Evolutionary conservation across 2,329 filamentous ascomycete species (phyloP).

Genomic region (Aspergillus novoparasiticus): DNA sequence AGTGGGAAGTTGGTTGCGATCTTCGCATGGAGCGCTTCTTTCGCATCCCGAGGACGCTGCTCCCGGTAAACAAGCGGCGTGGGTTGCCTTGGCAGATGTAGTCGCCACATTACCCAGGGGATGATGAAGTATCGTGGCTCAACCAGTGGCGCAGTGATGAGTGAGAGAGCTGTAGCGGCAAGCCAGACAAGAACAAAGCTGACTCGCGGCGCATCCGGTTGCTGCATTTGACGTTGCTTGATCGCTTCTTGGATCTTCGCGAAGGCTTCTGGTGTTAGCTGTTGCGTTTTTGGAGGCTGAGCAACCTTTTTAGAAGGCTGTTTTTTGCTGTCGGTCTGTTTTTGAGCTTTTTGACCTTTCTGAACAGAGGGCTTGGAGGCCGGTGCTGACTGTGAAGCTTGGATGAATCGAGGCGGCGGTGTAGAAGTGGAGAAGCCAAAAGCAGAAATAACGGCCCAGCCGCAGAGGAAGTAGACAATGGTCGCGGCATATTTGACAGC

Average conservation of each 20-base stretch:
- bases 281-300: slow-evolving; percentile 17
- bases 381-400: slow-evolving; percentile 16
- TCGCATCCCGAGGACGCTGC: slow-evolving; percentile 24
- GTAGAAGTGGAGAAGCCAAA: slow-evolving; percentile 52
- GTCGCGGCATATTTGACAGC: slow-evolving; percentile 68
- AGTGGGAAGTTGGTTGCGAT: slow-evolving; percentile 32
- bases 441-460: slow-evolving; percentile 67
- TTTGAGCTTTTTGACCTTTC: slow-evolving; percentile 17
- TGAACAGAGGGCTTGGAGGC: slow-evolving; percentile 17
- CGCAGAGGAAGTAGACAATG: slow-evolving; percentile 70
- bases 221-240: slow-evolving; percentile 31
- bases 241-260: slow-evolving; percentile 34
- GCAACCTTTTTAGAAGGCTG: slow-evolving; percentile 22
- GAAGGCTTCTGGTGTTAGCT: slow-evolving; percentile 30
- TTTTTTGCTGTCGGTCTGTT: slow-evolving; percentile 27
- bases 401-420: slow-evolving; percentile 25
- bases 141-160: slow-evolving; percentile 87
- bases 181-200: slow-evolving; percentile 66
- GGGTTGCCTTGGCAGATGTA: slow-evolving; percentile 66
- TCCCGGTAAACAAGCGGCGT: slow-evolving; percentile 32
- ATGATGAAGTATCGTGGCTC: slow-evolving; percentile 96
- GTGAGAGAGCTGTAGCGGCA: slow-evolving; percentile 71
- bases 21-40: slow-evolving; percentile 29
- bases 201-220: slow-evolving; percentile 37
- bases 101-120: slow-evolving; percentile 89